A percentile compares a stretch with the other conserved stretches of the same genome.
These are phyloP conservation scores for Gryganskiella cystojenkinii DNA, from an alignment of 192 early-diverging fungal genomes.

Conservation along the genomic window DNA sequence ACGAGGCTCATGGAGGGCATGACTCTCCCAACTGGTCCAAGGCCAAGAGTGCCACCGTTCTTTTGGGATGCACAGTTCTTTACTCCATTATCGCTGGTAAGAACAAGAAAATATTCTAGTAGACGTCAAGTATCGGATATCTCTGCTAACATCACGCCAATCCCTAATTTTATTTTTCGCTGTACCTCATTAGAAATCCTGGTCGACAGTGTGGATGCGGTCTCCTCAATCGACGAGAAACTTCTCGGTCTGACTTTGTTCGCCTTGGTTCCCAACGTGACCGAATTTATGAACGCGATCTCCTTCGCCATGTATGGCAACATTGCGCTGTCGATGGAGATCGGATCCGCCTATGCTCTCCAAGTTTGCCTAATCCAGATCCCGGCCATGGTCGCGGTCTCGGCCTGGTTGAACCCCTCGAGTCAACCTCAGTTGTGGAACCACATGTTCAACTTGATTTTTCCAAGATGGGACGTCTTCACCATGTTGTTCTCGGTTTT, in stretches of 20 bases:
- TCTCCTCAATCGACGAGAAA: constrained; percentile 83
- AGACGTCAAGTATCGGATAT: background rate
- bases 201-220: constrained; percentile 85
- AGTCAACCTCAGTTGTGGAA: constrained; percentile 18
- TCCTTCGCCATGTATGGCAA: constrained; percentile 94
- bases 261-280: constrained; percentile 94
- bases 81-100: constrained; percentile 85
- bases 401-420: constrained; percentile 63
- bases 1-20: constrained; percentile 78
- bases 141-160: background rate
- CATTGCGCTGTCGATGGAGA: constrained; percentile 87
- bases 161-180: constrained; percentile 1
- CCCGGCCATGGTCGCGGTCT: constrained; percentile 91
- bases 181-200: constrained; percentile 74
- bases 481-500: constrained; percentile 66
- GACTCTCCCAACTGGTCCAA: constrained; percentile 95
- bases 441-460: constrained; percentile 52
- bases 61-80: constrained; percentile 84
- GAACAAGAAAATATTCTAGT: background rate
- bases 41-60: constrained; percentile 77
- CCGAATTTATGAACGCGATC: constrained; percentile 95
- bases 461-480: constrained; percentile 57
- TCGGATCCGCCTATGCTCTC: constrained; percentile 94
- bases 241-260: constrained; percentile 94
- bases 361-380: constrained; percentile 97